These are phyloP conservation scores for Pugionium dolabratum DNA, from an alignment of 345 rosid genomes.

Conservation along the genomic window DNA sequence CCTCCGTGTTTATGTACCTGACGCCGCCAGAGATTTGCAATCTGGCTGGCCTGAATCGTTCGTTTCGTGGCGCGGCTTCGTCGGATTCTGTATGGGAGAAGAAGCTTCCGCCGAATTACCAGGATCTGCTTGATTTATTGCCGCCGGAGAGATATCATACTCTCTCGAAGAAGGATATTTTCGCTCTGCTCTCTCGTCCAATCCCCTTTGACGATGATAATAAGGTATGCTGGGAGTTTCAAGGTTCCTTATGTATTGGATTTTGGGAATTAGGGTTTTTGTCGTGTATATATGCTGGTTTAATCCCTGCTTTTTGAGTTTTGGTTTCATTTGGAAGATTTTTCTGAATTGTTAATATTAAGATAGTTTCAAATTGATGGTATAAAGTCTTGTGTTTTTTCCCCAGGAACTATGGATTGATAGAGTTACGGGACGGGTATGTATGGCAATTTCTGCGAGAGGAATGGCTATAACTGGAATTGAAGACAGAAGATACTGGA, in stretches of 20 bases:
- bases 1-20: constrained; percentile 75
- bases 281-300: background rate
- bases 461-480: constrained; percentile 94
- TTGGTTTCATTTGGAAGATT: background rate
- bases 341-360: background rate
- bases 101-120: constrained; percentile 79
- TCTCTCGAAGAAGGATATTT: constrained; percentile 74
- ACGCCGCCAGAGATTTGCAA: constrained; percentile 98
- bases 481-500: constrained; percentile 96
- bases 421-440: constrained; percentile 80
- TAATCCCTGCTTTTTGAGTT: constrained; percentile 4
- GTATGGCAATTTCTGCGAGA: constrained; percentile 84
- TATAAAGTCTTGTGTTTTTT: background rate
- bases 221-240: constrained; percentile 47
- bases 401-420: constrained; percentile 89
- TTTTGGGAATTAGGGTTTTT: constrained; percentile 43
- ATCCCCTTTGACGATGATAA: constrained; percentile 68
- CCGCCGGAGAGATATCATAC: constrained; percentile 66
- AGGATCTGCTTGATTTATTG: constrained; percentile 78
- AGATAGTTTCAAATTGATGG: background rate
- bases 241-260: background rate
- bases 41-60: constrained; percentile 71
- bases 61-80: constrained; percentile 90
- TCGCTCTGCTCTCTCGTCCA: constrained; percentile 81
- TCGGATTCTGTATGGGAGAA: constrained; percentile 92